phyloP scores from a whole-genome alignment of 768 basidiomycete species.

The Cystobasidium tubakii region DNA sequence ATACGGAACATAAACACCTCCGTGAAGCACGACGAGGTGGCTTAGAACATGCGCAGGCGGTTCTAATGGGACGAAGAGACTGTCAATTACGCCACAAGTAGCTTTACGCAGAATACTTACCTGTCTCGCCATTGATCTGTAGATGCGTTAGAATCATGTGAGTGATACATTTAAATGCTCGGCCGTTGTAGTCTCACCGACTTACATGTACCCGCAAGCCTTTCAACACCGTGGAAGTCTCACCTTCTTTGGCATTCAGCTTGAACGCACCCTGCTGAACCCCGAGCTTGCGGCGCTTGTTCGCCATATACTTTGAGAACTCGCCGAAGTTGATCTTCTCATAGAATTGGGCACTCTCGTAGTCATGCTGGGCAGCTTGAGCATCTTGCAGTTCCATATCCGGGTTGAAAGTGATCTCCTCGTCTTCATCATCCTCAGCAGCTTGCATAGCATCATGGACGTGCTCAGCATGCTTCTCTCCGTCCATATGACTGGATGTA shows the following conservation, averaged over 20 bases:
- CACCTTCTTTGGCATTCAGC: conserved; percentile 42
- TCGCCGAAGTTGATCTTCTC: conserved; percentile 31
- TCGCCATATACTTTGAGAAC: conserved; percentile 58
- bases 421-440: conserved; percentile 11
- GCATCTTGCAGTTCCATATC: conserved; percentile 27
- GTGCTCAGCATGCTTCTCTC: neutral
- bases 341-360: conserved; percentile 22
- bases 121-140: conserved; percentile 83
- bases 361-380: conserved; percentile 29
- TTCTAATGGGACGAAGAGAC: conserved; percentile 44
- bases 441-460: neutral
- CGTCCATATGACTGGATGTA: neutral
- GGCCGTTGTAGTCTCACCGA: neutral
- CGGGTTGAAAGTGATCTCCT: conserved; percentile 31
- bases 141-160: neutral
- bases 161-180: neutral
- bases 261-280: conserved; percentile 56
- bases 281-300: conserved; percentile 84
- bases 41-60: conserved; percentile 81
- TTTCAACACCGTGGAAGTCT: conserved; percentile 59
- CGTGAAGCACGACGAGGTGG: conserved; percentile 70
- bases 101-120: neutral
- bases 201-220: conserved; percentile 77
- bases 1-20: conserved; percentile 76
- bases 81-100: neutral